Percentiles rank a stretch among this genome's conserved stretches.
phyloP scores from a whole-genome alignment of 2,329 filamentous ascomycete genomes.

The Cercospora zeae-maydis region DNA sequence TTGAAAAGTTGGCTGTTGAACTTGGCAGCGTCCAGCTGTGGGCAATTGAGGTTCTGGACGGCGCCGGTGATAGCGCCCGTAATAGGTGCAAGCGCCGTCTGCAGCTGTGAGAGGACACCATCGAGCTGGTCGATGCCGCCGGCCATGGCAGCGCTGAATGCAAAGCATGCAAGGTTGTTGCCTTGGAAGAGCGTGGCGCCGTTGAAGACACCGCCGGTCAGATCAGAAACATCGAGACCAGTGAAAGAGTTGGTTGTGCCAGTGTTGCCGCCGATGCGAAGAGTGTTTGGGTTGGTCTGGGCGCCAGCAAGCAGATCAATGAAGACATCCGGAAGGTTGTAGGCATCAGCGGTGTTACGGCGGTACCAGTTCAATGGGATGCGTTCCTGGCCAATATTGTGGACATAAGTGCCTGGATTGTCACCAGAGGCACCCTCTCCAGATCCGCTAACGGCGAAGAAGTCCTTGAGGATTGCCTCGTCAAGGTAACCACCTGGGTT shows the following conservation, averaged over 20 bases:
- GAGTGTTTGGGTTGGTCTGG: slow-evolving; percentile 27
- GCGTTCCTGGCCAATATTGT: slow-evolving; percentile 27
- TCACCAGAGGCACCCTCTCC: slow-evolving; percentile 22
- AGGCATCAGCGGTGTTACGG: slow-evolving; percentile 10
- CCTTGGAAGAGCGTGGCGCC: slow-evolving; percentile 15
- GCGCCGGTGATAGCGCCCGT: slow-evolving; percentile 10
- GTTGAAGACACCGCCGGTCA: slow-evolving; percentile 45
- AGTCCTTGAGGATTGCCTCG: slow-evolving; percentile 24
- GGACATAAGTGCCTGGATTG: slow-evolving; percentile 25
- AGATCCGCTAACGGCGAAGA: slow-evolving; percentile 28
- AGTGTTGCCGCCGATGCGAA: slow-evolving; percentile 39
- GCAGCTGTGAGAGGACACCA: neutral
- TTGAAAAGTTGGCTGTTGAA: slow-evolving; percentile 10
- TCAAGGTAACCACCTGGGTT: slow-evolving; percentile 25
- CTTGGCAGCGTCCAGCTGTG: neutral
- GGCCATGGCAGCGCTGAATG: slow-evolving; percentile 16
- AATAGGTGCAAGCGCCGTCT: slow-evolving; percentile 7
- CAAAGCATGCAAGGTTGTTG: slow-evolving; percentile 23
- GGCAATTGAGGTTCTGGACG: neutral
- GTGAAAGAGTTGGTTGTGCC: slow-evolving; percentile 36
- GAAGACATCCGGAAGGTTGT: slow-evolving; percentile 19
- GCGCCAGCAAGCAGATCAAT: slow-evolving; percentile 14
- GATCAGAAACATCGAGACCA: slow-evolving; percentile 35
- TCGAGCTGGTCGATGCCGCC: slow-evolving; percentile 16
- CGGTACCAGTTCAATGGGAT: slow-evolving; percentile 33